phyloP scores from a whole-genome alignment of 1,139 yeast genomes.

The Taphrina deformans region DNA sequence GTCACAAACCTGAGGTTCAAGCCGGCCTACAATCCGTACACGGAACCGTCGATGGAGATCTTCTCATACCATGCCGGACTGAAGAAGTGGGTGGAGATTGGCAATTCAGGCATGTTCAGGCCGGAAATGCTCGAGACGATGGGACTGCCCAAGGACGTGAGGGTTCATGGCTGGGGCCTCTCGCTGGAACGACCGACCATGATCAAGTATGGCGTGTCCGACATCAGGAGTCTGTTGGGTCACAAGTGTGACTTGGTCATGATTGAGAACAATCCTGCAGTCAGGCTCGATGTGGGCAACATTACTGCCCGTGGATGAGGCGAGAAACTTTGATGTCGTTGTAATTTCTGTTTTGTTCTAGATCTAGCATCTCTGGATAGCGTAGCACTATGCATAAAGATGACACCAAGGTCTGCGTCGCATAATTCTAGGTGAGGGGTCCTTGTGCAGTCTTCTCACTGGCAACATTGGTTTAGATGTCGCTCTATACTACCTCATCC shows the following conservation, averaged over 20 bases:
- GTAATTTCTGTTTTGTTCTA: background rate
- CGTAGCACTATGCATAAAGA: constrained; percentile 9
- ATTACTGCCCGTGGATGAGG: constrained; percentile 25
- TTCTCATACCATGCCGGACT: constrained; percentile 95
- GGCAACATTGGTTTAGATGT: too few species aligned
- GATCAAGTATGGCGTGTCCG: constrained; percentile 95
- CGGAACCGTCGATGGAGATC: constrained; percentile 97
- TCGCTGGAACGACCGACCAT: constrained; percentile 97
- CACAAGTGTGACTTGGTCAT: constrained; percentile 92
- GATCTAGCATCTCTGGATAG: background rate
- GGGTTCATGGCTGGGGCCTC: constrained; percentile 97
- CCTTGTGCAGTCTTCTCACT: too few species aligned
- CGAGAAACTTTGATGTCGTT: too few species aligned
- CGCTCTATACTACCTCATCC: too few species aligned
- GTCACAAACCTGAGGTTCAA: constrained; percentile 82
- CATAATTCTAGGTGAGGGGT: too few species aligned
- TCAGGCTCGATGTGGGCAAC: constrained; percentile 72
- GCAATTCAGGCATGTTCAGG: constrained; percentile 99
- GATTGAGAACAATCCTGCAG: constrained; percentile 95
- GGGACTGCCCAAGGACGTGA: constrained; percentile 93
- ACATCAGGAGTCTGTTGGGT: constrained; percentile 91
- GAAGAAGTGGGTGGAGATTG: constrained; percentile 97
- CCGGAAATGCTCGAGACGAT: constrained; percentile 98
- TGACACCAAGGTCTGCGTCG: too few species aligned
- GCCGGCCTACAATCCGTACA: constrained; percentile 98